Percentiles rank a stretch among this genome's conserved stretches.
Conservation (phyloP, 106 monocot genomes). For the Allium sativum region DNA sequence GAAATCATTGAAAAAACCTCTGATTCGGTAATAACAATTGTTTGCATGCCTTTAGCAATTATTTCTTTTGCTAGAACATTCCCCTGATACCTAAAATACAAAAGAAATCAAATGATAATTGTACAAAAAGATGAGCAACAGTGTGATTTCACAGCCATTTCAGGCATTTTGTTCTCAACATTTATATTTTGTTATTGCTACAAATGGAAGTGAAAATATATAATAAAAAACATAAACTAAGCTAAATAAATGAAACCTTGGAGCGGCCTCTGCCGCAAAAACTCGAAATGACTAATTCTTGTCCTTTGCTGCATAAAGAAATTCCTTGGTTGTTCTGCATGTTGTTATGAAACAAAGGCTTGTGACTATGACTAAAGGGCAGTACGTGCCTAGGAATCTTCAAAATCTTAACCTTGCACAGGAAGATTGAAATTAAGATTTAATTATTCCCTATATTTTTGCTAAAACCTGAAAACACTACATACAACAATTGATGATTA, state of each 20-base stretch:
- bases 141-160: too few relatives aligned
- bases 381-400: too few relatives aligned
- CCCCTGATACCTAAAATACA: slow-evolving; percentile 65
- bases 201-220: not conserved
- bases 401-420: too few relatives aligned
- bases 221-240: not conserved
- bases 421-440: too few relatives aligned
- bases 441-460: too few relatives aligned
- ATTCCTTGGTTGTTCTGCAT: slow-evolving; percentile 91
- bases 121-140: too few relatives aligned
- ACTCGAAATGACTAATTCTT: slow-evolving; percentile 84
- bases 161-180: not conserved
- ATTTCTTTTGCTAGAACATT: slow-evolving; percentile 97
- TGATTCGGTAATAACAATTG: slow-evolving; percentile 93
- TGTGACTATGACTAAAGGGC: too few relatives aligned
- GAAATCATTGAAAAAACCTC: slow-evolving; percentile 99
- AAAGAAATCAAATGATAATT: not conserved
- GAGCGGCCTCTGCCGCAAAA: slow-evolving; percentile 96
- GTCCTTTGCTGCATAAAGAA: slow-evolving; percentile 91
- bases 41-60: slow-evolving; percentile 79
- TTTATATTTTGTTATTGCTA: not conserved
- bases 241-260: too few relatives aligned
- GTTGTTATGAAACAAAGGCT: too few relatives aligned
- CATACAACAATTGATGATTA: too few relatives aligned
- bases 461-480: too few relatives aligned